Evolutionary conservation across 257 asterid species (phyloP).

Genomic region (Penstemon barbatus): DNA sequence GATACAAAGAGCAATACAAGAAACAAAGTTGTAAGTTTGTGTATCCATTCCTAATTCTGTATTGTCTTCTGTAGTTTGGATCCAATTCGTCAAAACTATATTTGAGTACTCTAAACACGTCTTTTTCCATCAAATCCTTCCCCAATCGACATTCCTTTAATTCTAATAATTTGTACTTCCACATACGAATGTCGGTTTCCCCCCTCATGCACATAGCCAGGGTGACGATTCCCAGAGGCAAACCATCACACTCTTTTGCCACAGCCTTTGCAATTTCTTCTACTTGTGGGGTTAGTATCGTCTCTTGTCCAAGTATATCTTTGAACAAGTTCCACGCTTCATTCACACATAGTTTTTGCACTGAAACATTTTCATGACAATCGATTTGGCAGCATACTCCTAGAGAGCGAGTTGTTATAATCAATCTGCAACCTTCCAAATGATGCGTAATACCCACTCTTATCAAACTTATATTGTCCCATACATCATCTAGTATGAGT

Average conservation of each 20-base stretch:
- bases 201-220: conserved; percentile 1
- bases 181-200: neutral
- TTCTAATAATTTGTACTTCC: neutral
- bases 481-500: too few relatives aligned
- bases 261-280: neutral
- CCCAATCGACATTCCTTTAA: neutral
- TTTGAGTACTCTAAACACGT: neutral
- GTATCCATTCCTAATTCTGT: too few relatives aligned
- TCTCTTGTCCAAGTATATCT: conserved; percentile 16
- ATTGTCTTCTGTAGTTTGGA: too few relatives aligned
- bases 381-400: conserved; percentile 17
- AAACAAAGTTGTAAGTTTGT: too few relatives aligned
- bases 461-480: too few relatives aligned
- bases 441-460: too few relatives aligned
- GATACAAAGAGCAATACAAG: conserved; percentile 18
- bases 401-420: conserved; percentile 10
- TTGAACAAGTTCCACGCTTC: conserved; percentile 24
- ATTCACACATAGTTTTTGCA: neutral
- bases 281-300: conserved; percentile 3
- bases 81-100: too few relatives aligned
- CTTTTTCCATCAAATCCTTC: too few relatives aligned
- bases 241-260: too few relatives aligned
- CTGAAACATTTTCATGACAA: neutral
- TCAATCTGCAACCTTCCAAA: too few relatives aligned
- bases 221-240: neutral